phyloP scores from a whole-genome alignment of 208 protist species.

The Angomonas ambiguus region DNA sequence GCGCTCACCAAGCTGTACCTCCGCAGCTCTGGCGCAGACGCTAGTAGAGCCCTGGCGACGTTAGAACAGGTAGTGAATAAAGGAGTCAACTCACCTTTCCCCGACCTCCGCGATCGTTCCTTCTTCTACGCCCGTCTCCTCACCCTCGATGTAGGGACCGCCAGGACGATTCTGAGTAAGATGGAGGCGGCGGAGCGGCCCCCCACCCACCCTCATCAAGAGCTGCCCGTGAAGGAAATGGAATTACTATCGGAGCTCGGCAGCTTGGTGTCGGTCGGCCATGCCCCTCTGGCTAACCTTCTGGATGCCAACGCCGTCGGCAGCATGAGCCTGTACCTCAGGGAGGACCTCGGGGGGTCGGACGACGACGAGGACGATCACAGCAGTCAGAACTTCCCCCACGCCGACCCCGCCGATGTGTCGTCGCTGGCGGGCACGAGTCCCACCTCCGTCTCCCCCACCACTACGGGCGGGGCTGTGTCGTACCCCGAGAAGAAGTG shows the following conservation, averaged over 20 bases:
- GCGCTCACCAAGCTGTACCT: conserved; percentile 97
- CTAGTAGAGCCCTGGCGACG: conserved; percentile 41
- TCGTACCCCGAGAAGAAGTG: not conserved
- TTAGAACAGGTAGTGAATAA: conserved; percentile 83
- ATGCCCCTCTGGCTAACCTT: conserved; percentile 27
- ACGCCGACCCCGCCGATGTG: not conserved
- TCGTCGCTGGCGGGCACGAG: not conserved
- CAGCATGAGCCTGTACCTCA: conserved; percentile 11
- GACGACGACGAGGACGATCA: conserved; percentile 25
- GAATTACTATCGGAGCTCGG: conserved; percentile 28
- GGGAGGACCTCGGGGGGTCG: conserved; percentile 11
- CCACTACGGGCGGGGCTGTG: not conserved
- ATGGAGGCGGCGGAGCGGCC: conserved; percentile 14
- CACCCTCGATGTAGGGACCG: conserved; percentile 86
- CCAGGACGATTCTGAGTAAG: conserved; percentile 73
- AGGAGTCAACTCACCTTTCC: conserved; percentile 86
- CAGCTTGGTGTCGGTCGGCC: conserved; percentile 29
- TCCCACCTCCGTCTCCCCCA: conserved; percentile 6
- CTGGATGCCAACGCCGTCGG: conserved; percentile 17
- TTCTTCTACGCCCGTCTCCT: conserved; percentile 99
- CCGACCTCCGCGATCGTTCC: conserved; percentile 97
- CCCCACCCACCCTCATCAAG: not conserved
- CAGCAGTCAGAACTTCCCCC: not conserved
- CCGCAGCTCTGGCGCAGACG: conserved; percentile 29
- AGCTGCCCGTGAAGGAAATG: not conserved